These are phyloP conservation scores for Lecanicillium sp. DNA, from an alignment of 2,329 filamentous ascomycete species.

Conservation along the genomic window DNA sequence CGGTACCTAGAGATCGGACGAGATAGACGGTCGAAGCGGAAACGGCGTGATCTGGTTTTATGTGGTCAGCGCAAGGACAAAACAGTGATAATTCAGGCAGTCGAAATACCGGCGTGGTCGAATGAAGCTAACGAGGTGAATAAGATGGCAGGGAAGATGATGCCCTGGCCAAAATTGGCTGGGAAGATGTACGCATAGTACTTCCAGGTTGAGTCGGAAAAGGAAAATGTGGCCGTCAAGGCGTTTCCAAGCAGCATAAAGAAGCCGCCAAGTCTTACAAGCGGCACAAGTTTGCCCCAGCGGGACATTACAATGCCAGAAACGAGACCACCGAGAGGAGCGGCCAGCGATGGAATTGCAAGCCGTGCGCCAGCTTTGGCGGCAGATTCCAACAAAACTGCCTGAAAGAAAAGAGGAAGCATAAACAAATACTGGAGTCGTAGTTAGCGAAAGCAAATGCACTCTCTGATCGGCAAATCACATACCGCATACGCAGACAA, in stretches of 20 bases:
- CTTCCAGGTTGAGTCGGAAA: constrained; percentile 46
- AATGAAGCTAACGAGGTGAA: constrained; percentile 60
- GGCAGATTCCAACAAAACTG: constrained; percentile 57
- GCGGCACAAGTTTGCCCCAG: constrained; percentile 44
- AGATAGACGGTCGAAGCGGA: constrained; percentile 58
- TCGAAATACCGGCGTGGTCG: constrained; percentile 54
- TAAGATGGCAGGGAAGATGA: constrained; percentile 51
- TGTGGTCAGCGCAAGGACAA: too few species aligned
- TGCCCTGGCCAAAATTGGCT: constrained; percentile 53
- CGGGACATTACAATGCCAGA: constrained; percentile 55
- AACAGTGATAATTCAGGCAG: too few species aligned
- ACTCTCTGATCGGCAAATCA: constrained; percentile 12
- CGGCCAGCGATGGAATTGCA: constrained; percentile 55
- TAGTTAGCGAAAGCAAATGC: constrained; percentile 4
- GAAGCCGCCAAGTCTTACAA: constrained; percentile 45
- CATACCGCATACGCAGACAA: constrained; percentile 57
- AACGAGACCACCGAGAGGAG: constrained; percentile 49
- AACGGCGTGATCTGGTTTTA: constrained; percentile 56
- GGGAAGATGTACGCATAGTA: constrained; percentile 53
- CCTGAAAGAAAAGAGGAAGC: constrained; percentile 64
- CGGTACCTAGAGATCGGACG: constrained; percentile 55
- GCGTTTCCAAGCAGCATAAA: constrained; percentile 49
- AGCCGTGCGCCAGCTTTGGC: constrained; percentile 59
- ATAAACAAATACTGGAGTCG: constrained; percentile 55
- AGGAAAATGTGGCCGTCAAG: constrained; percentile 43